Evolutionary conservation across 1,284 basidiomycete genomes (phyloP).

Genomic region (Heterobasidion occidentale): DNA sequence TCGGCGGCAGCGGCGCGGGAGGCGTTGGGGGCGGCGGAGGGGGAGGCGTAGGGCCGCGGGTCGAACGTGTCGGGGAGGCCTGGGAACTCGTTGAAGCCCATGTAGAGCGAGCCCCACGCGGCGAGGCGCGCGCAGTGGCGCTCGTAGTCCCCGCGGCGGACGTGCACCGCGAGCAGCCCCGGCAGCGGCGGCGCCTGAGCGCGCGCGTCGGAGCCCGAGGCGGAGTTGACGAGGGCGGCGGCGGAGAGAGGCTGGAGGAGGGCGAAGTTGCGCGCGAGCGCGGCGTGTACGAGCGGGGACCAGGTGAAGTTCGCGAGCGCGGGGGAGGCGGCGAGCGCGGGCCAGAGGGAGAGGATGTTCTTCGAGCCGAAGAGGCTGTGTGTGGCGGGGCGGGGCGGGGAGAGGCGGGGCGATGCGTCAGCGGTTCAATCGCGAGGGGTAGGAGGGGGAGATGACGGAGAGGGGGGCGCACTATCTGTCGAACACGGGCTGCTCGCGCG

Average conservation of each 20-base stretch:
- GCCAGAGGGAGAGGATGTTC: slow-evolving; percentile 28
- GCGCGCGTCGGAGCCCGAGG: too few species aligned
- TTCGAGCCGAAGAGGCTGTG: slow-evolving; percentile 13
- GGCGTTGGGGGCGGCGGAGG: slow-evolving; percentile 14
- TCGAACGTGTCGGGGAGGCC: slow-evolving; percentile 28
- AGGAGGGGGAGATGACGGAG: too few species aligned
- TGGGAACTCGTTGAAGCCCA: slow-evolving; percentile 34
- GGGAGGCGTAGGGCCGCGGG: slow-evolving; percentile 15
- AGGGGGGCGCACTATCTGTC: slow-evolving; percentile 24
- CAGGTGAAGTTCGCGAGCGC: slow-evolving; percentile 28
- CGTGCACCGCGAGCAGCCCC: slow-evolving; percentile 46
- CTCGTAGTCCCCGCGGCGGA: slow-evolving; percentile 53
- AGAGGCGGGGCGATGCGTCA: too few species aligned
- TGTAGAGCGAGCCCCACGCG: slow-evolving; percentile 29
- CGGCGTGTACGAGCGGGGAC: slow-evolving; percentile 29
- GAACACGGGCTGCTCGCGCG: slow-evolving; percentile 19
- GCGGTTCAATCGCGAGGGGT: too few species aligned
- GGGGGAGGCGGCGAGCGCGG: slow-evolving; percentile 27
- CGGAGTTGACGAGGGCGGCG: slow-evolving; percentile 4
- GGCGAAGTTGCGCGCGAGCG: slow-evolving; percentile 24
- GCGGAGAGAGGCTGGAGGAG: slow-evolving; percentile 19
- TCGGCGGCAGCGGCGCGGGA: too few species aligned
- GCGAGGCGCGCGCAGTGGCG: slow-evolving; percentile 41
- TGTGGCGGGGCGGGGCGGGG: too few species aligned
- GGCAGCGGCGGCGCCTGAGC: too few species aligned